Evolutionary conservation across 2,329 filamentous ascomycete genomes (phyloP), one percentile per base, ranked within the genome.

Genomic region (Trichoderma aggressivum): DNA sequence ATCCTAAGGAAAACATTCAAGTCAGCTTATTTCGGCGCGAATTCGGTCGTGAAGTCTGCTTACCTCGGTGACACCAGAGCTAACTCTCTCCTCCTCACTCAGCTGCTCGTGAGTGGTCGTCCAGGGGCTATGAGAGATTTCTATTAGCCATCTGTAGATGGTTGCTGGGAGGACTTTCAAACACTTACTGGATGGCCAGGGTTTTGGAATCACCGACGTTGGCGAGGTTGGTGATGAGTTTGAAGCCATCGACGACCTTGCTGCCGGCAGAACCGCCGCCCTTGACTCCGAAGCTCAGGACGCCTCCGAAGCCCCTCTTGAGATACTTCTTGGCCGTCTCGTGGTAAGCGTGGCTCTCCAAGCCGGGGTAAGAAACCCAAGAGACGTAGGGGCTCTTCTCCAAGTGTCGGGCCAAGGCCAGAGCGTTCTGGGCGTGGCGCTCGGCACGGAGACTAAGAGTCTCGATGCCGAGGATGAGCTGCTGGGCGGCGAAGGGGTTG

Each of bases 151-250:
- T 55, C 26, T 58, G 16, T 16, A 53, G 5, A 4, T 61, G 24
- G 58, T 32, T 24, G 1, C n/a, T 1, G 10, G 7, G 16, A 8
- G 43, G 43, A 4, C 6, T 26, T n/a, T 18, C 32, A 21, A 18
- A 1, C 8, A 78, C 81, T 76, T 66, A 83, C 81, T 98, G 94
- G 76, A 98, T 97, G 28, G 94, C 94, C 73, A 98, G 85, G 7
- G 94, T 97, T 88, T 98, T 98, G 62, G 92, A 93, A 81, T 98
- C 95, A 71, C 95, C 95, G 32, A 98, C 94, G 80, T 99, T 99
- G 71, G 96, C 96, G 75, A 98, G 85, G 83, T 98, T 98, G 21
- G 94, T 97, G 77, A 98, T 94, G 75, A 99, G 84, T 87, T 97
- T 96, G 85, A 99, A 97, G 76, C 90, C 90, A 82, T 99, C 96